phyloP scores from a whole-genome alignment of 1,139 yeast genomes.

The Suzukiozyma palmioleophila region DNA sequence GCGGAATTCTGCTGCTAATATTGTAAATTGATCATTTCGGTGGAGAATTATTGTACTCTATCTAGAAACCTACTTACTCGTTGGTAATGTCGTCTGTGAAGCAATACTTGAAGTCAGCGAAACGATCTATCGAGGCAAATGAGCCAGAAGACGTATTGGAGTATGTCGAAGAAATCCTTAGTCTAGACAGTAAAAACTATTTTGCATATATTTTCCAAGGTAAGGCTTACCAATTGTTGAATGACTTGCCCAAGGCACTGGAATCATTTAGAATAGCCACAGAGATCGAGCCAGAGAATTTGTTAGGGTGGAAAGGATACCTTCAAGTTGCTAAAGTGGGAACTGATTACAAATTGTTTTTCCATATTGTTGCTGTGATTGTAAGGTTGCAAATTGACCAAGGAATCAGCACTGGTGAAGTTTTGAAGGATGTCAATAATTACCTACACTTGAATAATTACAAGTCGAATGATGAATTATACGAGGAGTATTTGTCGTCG shows the following conservation, averaged over 20 bases:
- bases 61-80: not conserved
- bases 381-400: constrained; percentile 23
- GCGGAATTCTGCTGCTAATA: no score
- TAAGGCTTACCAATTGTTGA: constrained; percentile 47
- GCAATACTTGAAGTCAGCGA: constrained; percentile 53
- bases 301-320: constrained; percentile 82
- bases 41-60: no score
- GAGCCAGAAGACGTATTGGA: constrained; percentile 59
- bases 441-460: constrained; percentile 37
- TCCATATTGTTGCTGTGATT: constrained; percentile 34
- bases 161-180: constrained; percentile 47
- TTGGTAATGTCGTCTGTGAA: constrained; percentile 28
- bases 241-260: constrained; percentile 40
- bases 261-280: constrained; percentile 54
- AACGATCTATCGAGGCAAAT: constrained; percentile 48
- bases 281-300: constrained; percentile 46
- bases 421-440: constrained; percentile 41
- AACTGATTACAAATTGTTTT: constrained; percentile 43
- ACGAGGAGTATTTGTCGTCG: constrained; percentile 46
- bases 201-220: constrained; percentile 65
- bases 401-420: constrained; percentile 39
- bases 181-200: constrained; percentile 53
- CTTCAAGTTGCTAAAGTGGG: constrained; percentile 35
- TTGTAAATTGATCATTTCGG: no score
- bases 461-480: constrained; percentile 25